Conservation (phyloP, 1,284 basidiomycete species). For the Cerrena zonata region DNA sequence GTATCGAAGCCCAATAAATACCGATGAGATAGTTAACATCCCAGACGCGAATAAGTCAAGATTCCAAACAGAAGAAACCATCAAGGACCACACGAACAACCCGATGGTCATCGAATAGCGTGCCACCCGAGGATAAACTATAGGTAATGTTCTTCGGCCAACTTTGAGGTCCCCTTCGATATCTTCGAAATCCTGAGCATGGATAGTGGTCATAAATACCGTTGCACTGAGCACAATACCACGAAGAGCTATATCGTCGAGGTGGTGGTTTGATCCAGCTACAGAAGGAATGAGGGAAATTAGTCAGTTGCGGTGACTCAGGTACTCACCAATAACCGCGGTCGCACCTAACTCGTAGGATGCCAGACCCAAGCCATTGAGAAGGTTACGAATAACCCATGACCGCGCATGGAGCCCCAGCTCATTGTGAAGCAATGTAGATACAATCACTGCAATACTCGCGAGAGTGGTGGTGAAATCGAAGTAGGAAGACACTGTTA, state of each 20-base stretch:
- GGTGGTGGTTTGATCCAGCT: neutral
- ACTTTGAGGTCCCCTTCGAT: slow-evolving; percentile 24
- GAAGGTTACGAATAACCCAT: slow-evolving; percentile 29
- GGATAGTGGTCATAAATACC: slow-evolving; percentile 27
- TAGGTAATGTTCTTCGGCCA: slow-evolving; percentile 27
- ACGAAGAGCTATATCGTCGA: slow-evolving; percentile 2
- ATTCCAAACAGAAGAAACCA: slow-evolving; percentile 11
- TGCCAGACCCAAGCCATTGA: slow-evolving; percentile 32
- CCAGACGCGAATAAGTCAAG: neutral
- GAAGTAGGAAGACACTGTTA: slow-evolving; percentile 27
- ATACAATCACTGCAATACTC: slow-evolving; percentile 28
- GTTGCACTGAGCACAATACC: slow-evolving; percentile 10
- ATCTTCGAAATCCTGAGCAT: slow-evolving; percentile 31
- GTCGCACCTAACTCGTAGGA: slow-evolving; percentile 29
- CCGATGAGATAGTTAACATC: slow-evolving; percentile 8
- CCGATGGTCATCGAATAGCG: slow-evolving; percentile 14
- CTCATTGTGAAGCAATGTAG: slow-evolving; percentile 34
- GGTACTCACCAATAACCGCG: slow-evolving; percentile 18
- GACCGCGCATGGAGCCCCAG: slow-evolving; percentile 23
- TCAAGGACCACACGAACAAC: slow-evolving; percentile 15
- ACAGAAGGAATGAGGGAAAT: neutral
- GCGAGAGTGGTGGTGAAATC: slow-evolving; percentile 29
- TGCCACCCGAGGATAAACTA: slow-evolving; percentile 21
- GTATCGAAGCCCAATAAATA: slow-evolving; percentile 12
- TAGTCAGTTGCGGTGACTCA: slow-evolving; percentile 12